Evolutionary conservation across 441 rosid genomes (phyloP).

Genomic region (Geranium incanum): DNA sequence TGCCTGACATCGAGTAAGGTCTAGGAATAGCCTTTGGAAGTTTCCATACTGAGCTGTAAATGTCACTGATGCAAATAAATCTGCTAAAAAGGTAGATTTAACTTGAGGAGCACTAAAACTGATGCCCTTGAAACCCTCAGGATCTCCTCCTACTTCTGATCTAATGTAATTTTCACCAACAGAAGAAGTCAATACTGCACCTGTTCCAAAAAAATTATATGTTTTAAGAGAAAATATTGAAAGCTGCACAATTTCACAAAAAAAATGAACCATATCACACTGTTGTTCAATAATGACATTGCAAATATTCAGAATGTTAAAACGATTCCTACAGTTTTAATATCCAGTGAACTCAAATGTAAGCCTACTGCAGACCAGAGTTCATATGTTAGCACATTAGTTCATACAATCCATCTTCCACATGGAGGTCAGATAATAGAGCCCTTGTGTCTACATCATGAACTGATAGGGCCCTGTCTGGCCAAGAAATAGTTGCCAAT

Average conservation of each 20-base stretch:
- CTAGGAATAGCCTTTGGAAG: conserved; percentile 63
- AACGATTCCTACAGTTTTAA: background rate
- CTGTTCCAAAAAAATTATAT: conserved; percentile 25
- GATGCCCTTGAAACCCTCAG: conserved; percentile 35
- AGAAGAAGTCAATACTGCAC: conserved; percentile 54
- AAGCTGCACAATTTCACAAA: background rate
- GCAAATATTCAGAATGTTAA: background rate
- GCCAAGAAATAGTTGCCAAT: no score
- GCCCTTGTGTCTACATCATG: no score
- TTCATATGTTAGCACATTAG: no score
- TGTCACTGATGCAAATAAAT: conserved; percentile 59
- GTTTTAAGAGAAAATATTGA: background rate
- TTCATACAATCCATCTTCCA: no score
- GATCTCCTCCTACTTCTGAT: conserved; percentile 29
- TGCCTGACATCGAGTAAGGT: conserved; percentile 68
- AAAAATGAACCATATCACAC: background rate
- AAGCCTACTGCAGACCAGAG: no score
- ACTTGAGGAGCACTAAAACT: conserved; percentile 37
- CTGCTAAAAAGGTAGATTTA: conserved; percentile 57
- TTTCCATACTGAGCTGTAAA: conserved; percentile 79
- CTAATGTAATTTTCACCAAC: conserved; percentile 53
- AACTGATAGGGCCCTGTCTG: no score
- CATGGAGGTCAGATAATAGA: no score
- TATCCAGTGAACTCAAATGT: background rate
- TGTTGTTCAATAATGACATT: background rate